Conservation (phyloP, 192 early-diverging fungal genomes). For the Rhizophagus clarus region DNA sequence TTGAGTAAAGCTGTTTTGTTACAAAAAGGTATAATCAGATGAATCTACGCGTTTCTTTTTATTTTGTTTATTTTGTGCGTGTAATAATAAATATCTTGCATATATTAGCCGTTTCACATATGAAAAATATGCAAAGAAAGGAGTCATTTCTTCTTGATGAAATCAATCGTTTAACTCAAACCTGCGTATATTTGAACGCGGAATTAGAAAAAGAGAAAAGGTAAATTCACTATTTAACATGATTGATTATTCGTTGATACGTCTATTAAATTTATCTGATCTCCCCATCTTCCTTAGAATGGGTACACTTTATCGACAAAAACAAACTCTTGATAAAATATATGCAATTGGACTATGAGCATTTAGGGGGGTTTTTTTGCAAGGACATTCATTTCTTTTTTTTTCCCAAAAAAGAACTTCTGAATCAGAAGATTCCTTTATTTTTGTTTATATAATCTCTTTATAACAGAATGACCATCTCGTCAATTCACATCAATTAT, state of each 20-base stretch:
- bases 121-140: slow-evolving; percentile 40
- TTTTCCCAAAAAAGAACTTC: background rate
- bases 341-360: slow-evolving; percentile 19
- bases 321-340: slow-evolving; percentile 28
- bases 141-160: slow-evolving; percentile 14
- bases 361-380: background rate
- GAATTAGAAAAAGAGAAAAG: slow-evolving; percentile 24
- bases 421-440: background rate
- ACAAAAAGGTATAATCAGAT: slow-evolving; percentile 37
- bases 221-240: background rate
- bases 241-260: background rate
- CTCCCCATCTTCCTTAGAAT: background rate
- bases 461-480: too few species aligned
- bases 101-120: slow-evolving; percentile 46
- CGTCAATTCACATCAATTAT: background rate
- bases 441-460: background rate
- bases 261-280: background rate
- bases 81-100: slow-evolving; percentile 18
- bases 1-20: slow-evolving; percentile 49
- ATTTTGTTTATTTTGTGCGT: background rate
- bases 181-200: slow-evolving; percentile 2
- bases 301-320: slow-evolving; percentile 28
- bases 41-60: background rate
- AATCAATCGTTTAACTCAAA: slow-evolving; percentile 24
- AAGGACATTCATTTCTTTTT: background rate